Percentiles rank a stretch among this genome's conserved stretches.
phyloP scores from a whole-genome alignment of 306 rosid genomes.

The Comarum palustre region DNA sequence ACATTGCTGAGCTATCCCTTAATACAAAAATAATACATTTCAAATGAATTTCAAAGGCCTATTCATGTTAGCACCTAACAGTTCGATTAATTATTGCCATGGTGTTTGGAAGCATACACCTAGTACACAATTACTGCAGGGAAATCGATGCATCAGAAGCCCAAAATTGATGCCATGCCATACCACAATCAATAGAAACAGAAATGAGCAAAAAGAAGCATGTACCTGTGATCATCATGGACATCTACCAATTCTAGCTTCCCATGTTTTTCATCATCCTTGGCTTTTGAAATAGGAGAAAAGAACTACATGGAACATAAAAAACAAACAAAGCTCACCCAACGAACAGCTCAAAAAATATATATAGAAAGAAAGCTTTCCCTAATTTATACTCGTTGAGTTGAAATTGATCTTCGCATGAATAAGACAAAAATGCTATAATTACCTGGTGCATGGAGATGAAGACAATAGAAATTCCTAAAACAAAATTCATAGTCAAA shows the following conservation, averaged over 20 bases:
- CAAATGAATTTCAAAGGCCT: background rate
- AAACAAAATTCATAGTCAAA: constrained; percentile 79
- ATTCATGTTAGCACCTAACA: background rate
- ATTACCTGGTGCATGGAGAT: constrained; percentile 99
- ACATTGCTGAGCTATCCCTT: too few species aligned
- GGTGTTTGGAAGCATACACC: constrained; percentile 8
- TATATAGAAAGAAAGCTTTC: background rate
- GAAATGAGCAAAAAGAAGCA: constrained; percentile 25
- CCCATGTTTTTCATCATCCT: constrained; percentile 73
- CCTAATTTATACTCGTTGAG: background rate
- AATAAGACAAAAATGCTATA: background rate
- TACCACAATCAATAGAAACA: background rate
- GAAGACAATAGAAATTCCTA: constrained; percentile 96
- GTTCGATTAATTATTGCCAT: background rate
- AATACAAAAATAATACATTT: background rate
- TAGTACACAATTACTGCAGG: background rate
- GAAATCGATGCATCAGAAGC: background rate
- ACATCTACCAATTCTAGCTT: constrained; percentile 62
- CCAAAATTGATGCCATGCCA: background rate
- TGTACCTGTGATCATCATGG: constrained; percentile 64
- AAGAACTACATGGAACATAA: constrained; percentile 61
- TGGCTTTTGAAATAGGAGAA: constrained; percentile 78
- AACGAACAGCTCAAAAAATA: constrained; percentile 9
- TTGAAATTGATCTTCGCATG: constrained; percentile 9
- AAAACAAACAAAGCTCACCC: constrained; percentile 8